Percentiles rank a stretch among this genome's conserved stretches.
Evolutionary conservation across 345 rosid genomes (phyloP).

Genomic region (Mercurialis annua): DNA sequence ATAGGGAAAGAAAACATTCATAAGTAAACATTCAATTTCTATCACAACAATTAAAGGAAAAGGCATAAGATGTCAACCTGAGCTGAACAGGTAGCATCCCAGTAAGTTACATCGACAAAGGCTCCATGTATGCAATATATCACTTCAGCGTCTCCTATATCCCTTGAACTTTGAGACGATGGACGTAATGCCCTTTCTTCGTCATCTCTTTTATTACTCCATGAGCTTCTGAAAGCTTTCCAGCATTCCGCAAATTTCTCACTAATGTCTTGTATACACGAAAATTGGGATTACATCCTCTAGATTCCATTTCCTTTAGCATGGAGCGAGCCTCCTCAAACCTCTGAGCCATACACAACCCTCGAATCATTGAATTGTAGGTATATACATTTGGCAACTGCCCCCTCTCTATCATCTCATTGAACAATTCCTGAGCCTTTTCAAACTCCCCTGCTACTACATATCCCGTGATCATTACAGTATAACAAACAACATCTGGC

Average conservation of each 20-base stretch:
- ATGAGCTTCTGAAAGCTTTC: slow-evolving; percentile 69
- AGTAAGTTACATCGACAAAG: slow-evolving; percentile 15
- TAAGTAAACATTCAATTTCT: slow-evolving; percentile 28
- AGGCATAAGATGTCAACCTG: slow-evolving; percentile 18
- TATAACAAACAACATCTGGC: slow-evolving; percentile 84
- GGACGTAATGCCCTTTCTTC: slow-evolving; percentile 62
- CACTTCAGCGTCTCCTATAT: slow-evolving; percentile 39
- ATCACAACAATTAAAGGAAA: slow-evolving; percentile 14
- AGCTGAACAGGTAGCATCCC: slow-evolving; percentile 10
- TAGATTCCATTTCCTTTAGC: slow-evolving; percentile 78
- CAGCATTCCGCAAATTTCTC: slow-evolving; percentile 63
- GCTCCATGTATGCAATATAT: slow-evolving; percentile 13
- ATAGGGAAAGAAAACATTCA: slow-evolving; percentile 13
- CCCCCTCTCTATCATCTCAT: slow-evolving; percentile 60
- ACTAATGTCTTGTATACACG: slow-evolving; percentile 80
- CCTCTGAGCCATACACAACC: slow-evolving; percentile 66
- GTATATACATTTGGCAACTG: slow-evolving; percentile 80
- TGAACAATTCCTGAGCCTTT: slow-evolving; percentile 60
- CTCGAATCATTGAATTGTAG: slow-evolving; percentile 83
- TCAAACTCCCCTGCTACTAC: slow-evolving; percentile 61
- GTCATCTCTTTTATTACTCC: slow-evolving; percentile 64
- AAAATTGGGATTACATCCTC: slow-evolving; percentile 84
- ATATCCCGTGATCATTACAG: slow-evolving; percentile 79
- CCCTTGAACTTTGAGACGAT: slow-evolving; percentile 44
- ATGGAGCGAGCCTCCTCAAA: slow-evolving; percentile 65